Evolutionary conservation across 345 rosid genomes (phyloP).

Genomic region (Moricandia arvensis): DNA sequence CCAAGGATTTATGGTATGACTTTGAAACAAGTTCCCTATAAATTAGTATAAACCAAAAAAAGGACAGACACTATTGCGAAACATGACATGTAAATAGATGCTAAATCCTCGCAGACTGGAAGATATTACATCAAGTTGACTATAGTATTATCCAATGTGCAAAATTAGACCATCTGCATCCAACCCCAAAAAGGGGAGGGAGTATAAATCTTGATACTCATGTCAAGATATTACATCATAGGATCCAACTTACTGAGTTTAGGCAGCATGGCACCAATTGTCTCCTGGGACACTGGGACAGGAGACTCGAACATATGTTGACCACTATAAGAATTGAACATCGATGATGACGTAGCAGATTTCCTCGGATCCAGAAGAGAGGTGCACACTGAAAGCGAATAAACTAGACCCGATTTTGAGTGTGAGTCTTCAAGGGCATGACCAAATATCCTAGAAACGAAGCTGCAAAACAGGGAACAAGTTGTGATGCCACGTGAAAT

Average conservation of each 20-base stretch:
- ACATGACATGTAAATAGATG: neutral
- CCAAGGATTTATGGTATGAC: neutral
- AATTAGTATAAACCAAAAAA: constrained; percentile 1
- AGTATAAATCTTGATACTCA: neutral
- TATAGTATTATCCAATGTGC: neutral
- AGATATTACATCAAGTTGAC: neutral
- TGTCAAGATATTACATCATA: constrained; percentile 19
- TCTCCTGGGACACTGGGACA: constrained; percentile 75
- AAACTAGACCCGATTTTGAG: constrained; percentile 86
- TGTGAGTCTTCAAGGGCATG: constrained; percentile 94
- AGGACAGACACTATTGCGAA: neutral
- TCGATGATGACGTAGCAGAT: constrained; percentile 63
- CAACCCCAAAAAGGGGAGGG: neutral
- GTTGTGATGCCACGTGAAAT: constrained; percentile 16
- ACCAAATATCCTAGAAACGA: constrained; percentile 78
- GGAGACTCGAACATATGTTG: constrained; percentile 83
- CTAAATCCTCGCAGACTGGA: neutral
- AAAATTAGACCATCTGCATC: constrained; percentile 15
- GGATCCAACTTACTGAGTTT: constrained; percentile 68
- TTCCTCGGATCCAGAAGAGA: constrained; percentile 92
- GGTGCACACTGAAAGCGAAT: constrained; percentile 94
- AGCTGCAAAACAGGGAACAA: constrained; percentile 50
- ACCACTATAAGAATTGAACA: constrained; percentile 73
- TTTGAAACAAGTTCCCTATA: neutral
- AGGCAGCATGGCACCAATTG: constrained; percentile 91